These are phyloP conservation scores for Saccharomycopsis sp. DNA, from an alignment of 805 yeast species.

Conservation along the genomic window DNA sequence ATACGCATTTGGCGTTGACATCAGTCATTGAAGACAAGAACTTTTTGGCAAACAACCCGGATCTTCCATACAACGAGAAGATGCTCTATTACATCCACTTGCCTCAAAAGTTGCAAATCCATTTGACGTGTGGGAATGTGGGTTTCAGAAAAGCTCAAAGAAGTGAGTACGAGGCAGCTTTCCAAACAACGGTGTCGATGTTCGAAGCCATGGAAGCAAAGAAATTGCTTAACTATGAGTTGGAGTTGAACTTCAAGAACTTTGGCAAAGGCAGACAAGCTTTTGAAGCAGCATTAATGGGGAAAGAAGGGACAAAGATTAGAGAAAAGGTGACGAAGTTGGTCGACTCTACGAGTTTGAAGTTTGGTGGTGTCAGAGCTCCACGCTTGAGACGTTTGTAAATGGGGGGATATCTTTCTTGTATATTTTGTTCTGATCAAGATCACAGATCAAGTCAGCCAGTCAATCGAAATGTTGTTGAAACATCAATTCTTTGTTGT, in stretches of 20 bases:
- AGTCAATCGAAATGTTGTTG: no score
- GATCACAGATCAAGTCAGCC: no score
- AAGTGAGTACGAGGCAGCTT: constrained; percentile 89
- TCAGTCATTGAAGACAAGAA: constrained; percentile 60
- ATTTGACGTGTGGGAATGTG: constrained; percentile 71
- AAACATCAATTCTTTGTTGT: no score
- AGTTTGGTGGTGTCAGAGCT: constrained; percentile 88
- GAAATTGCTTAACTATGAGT: constrained; percentile 43
- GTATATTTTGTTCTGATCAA: no score
- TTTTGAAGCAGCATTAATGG: constrained; percentile 71
- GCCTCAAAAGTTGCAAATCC: constrained; percentile 63
- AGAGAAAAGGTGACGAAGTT: constrained; percentile 61
- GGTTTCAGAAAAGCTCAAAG: constrained; percentile 88
- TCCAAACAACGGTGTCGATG: constrained; percentile 69
- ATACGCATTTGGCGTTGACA: constrained; percentile 69
- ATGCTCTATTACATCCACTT: constrained; percentile 70
- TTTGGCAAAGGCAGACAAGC: constrained; percentile 89
- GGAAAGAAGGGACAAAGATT: constrained; percentile 74
- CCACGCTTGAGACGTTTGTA: constrained; percentile 72
- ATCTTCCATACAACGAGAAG: constrained; percentile 53
- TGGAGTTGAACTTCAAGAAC: constrained; percentile 72
- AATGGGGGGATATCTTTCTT: constrained; percentile 10
- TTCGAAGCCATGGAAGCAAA: constrained; percentile 64
- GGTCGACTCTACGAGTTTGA: constrained; percentile 71
- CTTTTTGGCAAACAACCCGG: constrained; percentile 46